Evolutionary conservation across 805 yeast genomes (phyloP).

Genomic region (Saturnispora quitensis): DNA sequence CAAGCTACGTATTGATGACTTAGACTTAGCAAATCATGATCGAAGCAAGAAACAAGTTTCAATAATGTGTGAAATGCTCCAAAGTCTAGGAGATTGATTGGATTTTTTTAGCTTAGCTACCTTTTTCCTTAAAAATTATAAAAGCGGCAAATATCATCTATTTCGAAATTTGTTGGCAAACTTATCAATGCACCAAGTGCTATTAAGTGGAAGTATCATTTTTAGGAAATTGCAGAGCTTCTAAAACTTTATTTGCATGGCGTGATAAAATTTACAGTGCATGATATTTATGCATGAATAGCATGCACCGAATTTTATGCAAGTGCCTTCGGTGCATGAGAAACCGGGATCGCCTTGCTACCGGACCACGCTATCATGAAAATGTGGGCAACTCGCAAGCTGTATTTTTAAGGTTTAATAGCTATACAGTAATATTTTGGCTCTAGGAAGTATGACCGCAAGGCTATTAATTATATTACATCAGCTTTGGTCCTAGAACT

Average conservation of each 20-base stretch:
- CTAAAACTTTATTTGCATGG: neutral
- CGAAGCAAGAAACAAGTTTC: neutral
- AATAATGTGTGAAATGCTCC: conserved; percentile 1
- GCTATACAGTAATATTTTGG: too few species aligned
- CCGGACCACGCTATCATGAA: too few species aligned
- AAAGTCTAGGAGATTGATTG: neutral
- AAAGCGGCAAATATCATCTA: neutral
- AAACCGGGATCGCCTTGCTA: too few species aligned
- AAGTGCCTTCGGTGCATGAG: too few species aligned
- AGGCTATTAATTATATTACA: too few species aligned
- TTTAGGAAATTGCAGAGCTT: neutral
- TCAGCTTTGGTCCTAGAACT: too few species aligned
- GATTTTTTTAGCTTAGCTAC: neutral
- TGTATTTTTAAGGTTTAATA: too few species aligned
- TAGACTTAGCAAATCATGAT: conserved; percentile 4
- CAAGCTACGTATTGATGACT: conserved; percentile 1
- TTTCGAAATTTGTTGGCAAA: neutral
- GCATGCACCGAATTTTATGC: too few species aligned
- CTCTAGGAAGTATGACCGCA: too few species aligned
- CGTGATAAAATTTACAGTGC: neutral
- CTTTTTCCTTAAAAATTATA: neutral
- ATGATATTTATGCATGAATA: neutral
- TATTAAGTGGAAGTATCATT: neutral
- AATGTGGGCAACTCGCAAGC: too few species aligned
- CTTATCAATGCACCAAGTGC: neutral